Evolutionary conservation across 2,329 filamentous ascomycete genomes (phyloP).

Genomic region (Fonsecaea pedrosoi): DNA sequence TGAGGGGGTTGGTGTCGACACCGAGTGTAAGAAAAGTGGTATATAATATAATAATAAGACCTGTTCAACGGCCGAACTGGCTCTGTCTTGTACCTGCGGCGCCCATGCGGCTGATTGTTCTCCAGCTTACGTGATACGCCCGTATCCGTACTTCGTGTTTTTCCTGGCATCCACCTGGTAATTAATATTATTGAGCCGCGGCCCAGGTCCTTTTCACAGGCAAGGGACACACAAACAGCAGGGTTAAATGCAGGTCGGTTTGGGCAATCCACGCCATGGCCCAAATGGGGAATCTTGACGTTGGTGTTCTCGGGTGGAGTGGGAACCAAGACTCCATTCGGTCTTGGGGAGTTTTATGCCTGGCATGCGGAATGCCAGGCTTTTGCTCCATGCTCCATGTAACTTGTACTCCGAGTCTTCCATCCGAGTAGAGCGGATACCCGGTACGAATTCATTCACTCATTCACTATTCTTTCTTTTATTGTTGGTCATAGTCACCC

Average conservation of each 20-base stretch:
- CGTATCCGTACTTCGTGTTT: constrained; percentile 6
- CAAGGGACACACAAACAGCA: background rate
- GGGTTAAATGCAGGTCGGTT: constrained; percentile 2
- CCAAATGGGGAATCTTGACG: constrained; percentile 17
- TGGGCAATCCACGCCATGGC: background rate
- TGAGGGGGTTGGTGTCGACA: background rate
- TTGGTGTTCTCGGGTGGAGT: constrained; percentile 4
- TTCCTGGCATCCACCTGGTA: constrained; percentile 10
- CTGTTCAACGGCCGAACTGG: background rate
- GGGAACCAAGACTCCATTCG: constrained; percentile 6
- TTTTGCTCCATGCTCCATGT: background rate
- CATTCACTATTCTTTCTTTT: constrained; percentile 13
- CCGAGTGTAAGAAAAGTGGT: background rate
- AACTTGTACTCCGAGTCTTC: background rate
- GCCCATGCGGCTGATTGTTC: background rate
- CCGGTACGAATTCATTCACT: background rate
- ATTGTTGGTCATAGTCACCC: background rate
- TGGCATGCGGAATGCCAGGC: background rate
- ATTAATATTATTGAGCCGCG: background rate
- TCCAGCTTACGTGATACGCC: background rate
- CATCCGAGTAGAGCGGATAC: background rate
- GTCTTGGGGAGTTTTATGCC: background rate
- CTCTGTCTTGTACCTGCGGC: too few relatives aligned
- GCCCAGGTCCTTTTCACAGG: background rate
- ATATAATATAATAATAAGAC: background rate